Conservation (phyloP, 306 rosid species). For the Cucurbita moschata region DNA sequence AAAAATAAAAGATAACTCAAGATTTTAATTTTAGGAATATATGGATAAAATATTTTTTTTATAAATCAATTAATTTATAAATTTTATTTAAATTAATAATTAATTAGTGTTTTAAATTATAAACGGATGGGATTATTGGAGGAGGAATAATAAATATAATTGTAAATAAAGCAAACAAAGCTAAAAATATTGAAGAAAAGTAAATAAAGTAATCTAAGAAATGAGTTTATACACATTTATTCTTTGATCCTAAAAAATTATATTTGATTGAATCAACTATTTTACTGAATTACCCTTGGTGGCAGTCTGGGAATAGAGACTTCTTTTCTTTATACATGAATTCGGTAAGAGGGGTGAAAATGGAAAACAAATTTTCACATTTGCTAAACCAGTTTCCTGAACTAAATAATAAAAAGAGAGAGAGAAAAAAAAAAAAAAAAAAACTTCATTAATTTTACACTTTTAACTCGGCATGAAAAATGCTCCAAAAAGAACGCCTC, state of each 20-base stretch:
- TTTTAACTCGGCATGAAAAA: conserved; percentile 5
- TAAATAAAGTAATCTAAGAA: neutral
- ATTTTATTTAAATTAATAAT: no score
- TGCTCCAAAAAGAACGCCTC: conserved; percentile 1
- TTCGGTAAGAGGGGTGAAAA: neutral
- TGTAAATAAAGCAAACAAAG: no score
- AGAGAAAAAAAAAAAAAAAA: neutral
- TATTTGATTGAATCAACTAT: conserved; percentile 6
- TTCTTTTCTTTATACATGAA: conserved; percentile 6
- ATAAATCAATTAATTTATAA: no score
- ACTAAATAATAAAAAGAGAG: neutral
- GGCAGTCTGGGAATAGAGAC: neutral
- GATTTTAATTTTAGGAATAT: no score
- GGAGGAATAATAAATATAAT: no score
- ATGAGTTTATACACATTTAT: neutral
- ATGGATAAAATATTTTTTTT: no score
- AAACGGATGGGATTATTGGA: no score
- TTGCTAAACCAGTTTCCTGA: conserved; percentile 1
- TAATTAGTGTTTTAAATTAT: no score
- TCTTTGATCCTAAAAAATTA: neutral
- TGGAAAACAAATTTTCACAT: conserved; percentile 5
- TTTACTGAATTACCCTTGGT: neutral
- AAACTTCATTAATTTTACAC: conserved; percentile 6
- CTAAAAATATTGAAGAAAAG: no score
- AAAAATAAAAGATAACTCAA: no score